Evolutionary conservation across 139 green algal species (phyloP).

Genomic region (Chlorella sp.): DNA sequence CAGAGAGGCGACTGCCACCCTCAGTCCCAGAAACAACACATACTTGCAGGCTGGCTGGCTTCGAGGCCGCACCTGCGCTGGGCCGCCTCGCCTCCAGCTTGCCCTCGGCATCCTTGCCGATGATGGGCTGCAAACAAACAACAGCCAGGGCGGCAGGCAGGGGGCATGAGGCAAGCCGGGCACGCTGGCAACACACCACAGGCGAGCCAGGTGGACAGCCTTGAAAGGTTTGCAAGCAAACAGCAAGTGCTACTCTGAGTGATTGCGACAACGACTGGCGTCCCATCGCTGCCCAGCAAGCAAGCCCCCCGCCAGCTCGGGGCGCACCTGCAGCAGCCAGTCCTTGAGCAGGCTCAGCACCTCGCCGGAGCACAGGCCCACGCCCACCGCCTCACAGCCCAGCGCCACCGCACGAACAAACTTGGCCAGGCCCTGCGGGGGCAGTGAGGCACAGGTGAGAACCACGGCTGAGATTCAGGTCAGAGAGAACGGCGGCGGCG

Average conservation of each 20-base stretch:
- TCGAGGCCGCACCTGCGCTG: too few relatives aligned
- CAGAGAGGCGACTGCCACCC: too few relatives aligned
- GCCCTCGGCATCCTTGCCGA: neutral
- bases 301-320: too few relatives aligned
- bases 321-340: neutral
- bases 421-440: neutral
- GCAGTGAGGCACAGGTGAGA: neutral
- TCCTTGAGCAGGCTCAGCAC: conserved; percentile 18
- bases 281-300: too few relatives aligned
- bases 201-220: neutral
- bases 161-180: neutral
- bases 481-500: neutral
- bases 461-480: neutral
- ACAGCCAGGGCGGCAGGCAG: neutral
- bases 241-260: neutral
- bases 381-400: conserved; percentile 8
- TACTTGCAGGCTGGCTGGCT: neutral
- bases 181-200: too few relatives aligned
- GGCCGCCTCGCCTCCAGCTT: too few relatives aligned
- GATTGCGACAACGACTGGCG: too few relatives aligned
- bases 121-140: neutral
- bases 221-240: neutral
- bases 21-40: too few relatives aligned
- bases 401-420: conserved; percentile 20
- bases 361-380: conserved; percentile 22